A percentile compares a stretch with the other conserved stretches of the same genome.
These are phyloP conservation scores for Stenocarpella maydis DNA, from an alignment of 2,329 filamentous ascomycete genomes.

Conservation along the genomic window DNA sequence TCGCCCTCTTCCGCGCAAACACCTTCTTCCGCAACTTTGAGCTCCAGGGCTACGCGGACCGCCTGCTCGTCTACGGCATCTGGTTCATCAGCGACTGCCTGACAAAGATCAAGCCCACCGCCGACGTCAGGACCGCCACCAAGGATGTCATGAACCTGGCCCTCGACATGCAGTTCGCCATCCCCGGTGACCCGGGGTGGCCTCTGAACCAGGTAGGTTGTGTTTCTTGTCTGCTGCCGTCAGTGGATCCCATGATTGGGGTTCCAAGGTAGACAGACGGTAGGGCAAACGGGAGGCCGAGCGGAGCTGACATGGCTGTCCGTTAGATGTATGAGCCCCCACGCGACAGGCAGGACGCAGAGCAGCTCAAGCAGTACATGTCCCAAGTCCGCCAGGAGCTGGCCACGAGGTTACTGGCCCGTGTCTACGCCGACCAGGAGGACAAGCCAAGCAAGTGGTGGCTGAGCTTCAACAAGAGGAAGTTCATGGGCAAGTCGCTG, in stretches of 20 bases:
- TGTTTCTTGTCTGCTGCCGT: background rate
- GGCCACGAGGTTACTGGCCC: conserved; percentile 79
- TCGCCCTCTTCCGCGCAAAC: conserved; percentile 94
- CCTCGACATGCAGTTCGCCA: conserved; percentile 91
- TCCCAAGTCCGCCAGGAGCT: conserved; percentile 94
- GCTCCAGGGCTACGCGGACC: conserved; percentile 94
- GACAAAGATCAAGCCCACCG: conserved; percentile 81
- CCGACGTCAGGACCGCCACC: conserved; percentile 65
- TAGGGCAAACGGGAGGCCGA: background rate
- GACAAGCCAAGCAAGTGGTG: conserved; percentile 87
- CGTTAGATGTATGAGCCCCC: conserved; percentile 90
- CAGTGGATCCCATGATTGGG: background rate
- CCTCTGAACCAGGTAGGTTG: conserved; percentile 82
- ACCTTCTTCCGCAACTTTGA: conserved; percentile 99
- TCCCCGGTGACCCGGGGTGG: conserved; percentile 92
- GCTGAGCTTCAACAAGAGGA: conserved; percentile 98
- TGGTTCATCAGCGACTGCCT: conserved; percentile 92
- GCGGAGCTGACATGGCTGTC: background rate
- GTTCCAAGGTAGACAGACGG: background rate
- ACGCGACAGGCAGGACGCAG: conserved; percentile 85
- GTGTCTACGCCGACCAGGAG: conserved; percentile 82
- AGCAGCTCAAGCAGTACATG: conserved; percentile 87
- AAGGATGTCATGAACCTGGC: conserved; percentile 89
- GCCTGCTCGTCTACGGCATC: conserved; percentile 95
- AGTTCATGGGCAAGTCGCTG: conserved; percentile 98